Conservation (phyloP, 352 stramenopile genomes). For the Pythium coloratum region DNA sequence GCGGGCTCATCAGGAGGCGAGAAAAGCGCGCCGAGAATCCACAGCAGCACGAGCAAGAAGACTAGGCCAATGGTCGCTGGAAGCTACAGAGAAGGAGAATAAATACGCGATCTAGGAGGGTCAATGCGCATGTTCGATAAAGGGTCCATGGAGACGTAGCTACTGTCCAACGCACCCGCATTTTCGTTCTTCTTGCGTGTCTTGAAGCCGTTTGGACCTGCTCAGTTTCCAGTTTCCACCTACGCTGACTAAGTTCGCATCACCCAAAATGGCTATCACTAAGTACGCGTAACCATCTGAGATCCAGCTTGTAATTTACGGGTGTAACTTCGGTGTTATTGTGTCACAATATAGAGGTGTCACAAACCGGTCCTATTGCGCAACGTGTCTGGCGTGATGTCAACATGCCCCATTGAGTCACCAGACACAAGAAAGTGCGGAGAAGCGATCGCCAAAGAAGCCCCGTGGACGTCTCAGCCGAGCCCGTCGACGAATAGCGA, state of each 20-base stretch:
- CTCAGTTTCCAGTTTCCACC: neutral
- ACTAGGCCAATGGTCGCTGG: slow-evolving; percentile 68
- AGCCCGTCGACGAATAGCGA: neutral
- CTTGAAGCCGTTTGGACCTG: slow-evolving; percentile 20
- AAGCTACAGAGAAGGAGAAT: slow-evolving; percentile 36
- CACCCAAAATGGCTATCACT: neutral
- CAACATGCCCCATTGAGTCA: slow-evolving; percentile 20
- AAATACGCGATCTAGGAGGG: neutral
- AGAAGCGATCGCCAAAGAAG: slow-evolving; percentile 17
- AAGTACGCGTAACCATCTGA: neutral
- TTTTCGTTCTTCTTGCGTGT: slow-evolving; percentile 12
- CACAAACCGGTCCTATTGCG: slow-evolving; percentile 22
- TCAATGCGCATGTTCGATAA: neutral
- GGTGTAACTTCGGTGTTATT: neutral
- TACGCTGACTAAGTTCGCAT: slow-evolving; percentile 3
- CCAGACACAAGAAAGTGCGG: slow-evolving; percentile 33
- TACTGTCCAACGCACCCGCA: slow-evolving; percentile 15
- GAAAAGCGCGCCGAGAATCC: slow-evolving; percentile 71
- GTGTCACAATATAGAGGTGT: neutral
- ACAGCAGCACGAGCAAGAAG: slow-evolving; percentile 63
- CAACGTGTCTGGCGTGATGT: slow-evolving; percentile 27
- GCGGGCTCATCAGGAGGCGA: slow-evolving; percentile 64
- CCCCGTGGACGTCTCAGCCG: neutral
- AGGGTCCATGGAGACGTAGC: neutral
- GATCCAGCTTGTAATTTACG: neutral